Conservation (phyloP, 192 early-diverging fungal species). For the Dispira simplex region DNA sequence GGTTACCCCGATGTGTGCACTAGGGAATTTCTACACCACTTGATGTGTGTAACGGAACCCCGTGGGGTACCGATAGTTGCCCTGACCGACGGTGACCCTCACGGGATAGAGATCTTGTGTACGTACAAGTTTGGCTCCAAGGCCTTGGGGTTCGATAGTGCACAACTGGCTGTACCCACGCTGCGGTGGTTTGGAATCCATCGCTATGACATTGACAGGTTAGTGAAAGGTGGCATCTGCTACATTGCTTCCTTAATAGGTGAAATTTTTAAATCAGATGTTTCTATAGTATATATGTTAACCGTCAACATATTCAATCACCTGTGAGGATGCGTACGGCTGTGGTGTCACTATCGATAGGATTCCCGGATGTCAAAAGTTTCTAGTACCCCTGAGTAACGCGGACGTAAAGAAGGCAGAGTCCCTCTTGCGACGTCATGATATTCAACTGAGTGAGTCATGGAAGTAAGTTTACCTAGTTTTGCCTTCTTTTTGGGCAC, state of each 20-base stretch:
- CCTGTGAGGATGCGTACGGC: not conserved
- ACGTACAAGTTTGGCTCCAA: constrained; percentile 2
- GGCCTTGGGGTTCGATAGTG: not conserved
- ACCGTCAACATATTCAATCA: not conserved
- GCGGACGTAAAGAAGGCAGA: not conserved
- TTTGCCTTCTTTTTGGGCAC: not conserved
- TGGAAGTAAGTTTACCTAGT: not conserved
- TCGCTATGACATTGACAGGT: not conserved
- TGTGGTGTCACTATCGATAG: not conserved
- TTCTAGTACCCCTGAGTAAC: not conserved
- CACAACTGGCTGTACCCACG: not conserved
- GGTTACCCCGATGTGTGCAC: not conserved
- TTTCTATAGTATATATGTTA: not conserved
- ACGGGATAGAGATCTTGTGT: not conserved
- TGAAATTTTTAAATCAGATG: not conserved
- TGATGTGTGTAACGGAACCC: not conserved
- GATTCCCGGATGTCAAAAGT: not conserved
- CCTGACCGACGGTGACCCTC: not conserved
- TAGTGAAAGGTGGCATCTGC: not conserved
- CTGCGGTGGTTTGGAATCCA: not conserved
- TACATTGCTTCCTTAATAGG: not conserved
- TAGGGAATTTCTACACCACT: not conserved
- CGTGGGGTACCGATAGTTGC: not conserved
- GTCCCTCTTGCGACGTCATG: not conserved
- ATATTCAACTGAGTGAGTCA: not conserved